Evolutionary conservation across 2,329 filamentous ascomycete species (phyloP).

Genomic region (Triangularia verruculosa): DNA sequence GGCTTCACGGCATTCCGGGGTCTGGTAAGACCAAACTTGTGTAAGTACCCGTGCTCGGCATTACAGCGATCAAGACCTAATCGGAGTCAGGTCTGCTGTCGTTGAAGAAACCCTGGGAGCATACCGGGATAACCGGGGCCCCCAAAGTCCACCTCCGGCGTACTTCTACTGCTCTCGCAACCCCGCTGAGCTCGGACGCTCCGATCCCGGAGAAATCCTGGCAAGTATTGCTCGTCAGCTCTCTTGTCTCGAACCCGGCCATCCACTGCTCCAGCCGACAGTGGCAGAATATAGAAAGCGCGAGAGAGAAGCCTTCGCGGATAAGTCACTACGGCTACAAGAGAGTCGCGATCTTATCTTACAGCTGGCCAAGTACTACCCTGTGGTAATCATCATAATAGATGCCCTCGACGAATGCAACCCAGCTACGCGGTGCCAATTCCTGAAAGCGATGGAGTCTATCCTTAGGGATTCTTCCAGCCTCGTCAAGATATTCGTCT

Average conservation of each 20-base stretch:
- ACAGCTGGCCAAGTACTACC: background rate
- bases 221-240: slow-evolving; percentile 1
- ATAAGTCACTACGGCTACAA: background rate
- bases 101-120: too few species aligned
- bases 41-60: background rate
- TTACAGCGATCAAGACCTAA: too few species aligned
- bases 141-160: background rate
- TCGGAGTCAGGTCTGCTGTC: too few species aligned
- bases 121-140: background rate
- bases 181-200: background rate
- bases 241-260: background rate
- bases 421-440: background rate
- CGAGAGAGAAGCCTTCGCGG: background rate
- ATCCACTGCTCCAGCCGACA: background rate
- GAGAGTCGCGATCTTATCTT: background rate
- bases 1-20: slow-evolving; percentile 4
- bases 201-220: background rate
- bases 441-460: background rate
- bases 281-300: background rate
- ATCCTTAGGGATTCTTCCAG: background rate
- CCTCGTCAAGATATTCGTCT: background rate
- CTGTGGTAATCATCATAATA: background rate
- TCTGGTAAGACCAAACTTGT: slow-evolving; percentile 1
- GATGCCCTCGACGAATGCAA: background rate
- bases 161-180: slow-evolving; percentile 6